Percentiles rank a stretch among this genome's conserved stretches.
Conservation (phyloP, 1,284 basidiomycete species). For the Ceratobasidium sp. region DNA sequence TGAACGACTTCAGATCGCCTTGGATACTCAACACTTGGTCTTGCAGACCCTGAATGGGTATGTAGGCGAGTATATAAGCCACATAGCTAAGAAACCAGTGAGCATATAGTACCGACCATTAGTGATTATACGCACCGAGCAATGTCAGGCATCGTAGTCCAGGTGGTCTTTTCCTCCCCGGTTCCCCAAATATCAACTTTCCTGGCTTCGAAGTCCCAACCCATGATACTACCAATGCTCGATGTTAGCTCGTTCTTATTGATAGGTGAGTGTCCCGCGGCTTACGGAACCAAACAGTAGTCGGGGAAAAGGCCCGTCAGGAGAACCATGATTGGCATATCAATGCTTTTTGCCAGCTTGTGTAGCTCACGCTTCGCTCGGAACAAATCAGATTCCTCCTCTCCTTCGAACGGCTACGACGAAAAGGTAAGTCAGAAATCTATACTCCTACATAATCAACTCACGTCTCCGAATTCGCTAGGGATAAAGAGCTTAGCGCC, state of each 20-base stretch:
- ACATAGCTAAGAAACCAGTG: conserved; percentile 10
- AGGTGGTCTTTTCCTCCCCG: conserved; percentile 38
- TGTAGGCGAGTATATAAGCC: conserved; percentile 39
- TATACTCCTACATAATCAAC: not conserved
- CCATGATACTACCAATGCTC: conserved; percentile 6
- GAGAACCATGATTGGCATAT: conserved; percentile 36
- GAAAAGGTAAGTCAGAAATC: not conserved
- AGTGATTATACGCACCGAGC: conserved; percentile 33
- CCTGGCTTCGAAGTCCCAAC: conserved; percentile 34
- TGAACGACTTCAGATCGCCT: conserved; percentile 45
- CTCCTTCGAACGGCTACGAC: conserved; percentile 34
- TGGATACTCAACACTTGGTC: conserved; percentile 39
- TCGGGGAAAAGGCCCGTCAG: conserved; percentile 43
- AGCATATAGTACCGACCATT: not conserved
- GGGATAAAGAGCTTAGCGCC: conserved; percentile 45
- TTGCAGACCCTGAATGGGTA: conserved; percentile 28
- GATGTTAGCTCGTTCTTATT: not conserved
- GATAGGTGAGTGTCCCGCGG: not conserved
- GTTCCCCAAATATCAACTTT: conserved; percentile 44
- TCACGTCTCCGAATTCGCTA: conserved; percentile 43
- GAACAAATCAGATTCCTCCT: conserved; percentile 29
- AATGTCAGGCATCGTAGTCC: conserved; percentile 45
- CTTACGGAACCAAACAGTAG: conserved; percentile 34
- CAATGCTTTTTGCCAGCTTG: conserved; percentile 38
- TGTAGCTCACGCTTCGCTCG: conserved; percentile 42